Conservation (phyloP, 1,284 basidiomycete genomes). For the Naganishia sp. region DNA sequence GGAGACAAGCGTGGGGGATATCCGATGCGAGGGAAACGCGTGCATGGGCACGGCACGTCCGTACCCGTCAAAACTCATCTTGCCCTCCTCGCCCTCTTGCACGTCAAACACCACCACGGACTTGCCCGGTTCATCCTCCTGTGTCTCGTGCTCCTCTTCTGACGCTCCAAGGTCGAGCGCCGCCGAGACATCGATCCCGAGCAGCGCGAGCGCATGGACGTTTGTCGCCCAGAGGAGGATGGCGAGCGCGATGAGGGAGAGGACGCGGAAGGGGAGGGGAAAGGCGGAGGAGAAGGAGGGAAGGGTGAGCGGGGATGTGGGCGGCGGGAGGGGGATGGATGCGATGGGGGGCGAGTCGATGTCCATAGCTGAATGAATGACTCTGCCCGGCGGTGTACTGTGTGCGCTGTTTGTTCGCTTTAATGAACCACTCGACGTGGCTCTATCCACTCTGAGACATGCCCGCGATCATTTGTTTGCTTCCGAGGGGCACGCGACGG, state of each 20-base stretch:
- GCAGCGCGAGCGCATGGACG: constrained; percentile 71
- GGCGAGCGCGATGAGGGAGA: constrained; percentile 69
- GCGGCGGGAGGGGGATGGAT: constrained; percentile 31
- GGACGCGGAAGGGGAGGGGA: constrained; percentile 78
- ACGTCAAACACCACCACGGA: constrained; percentile 23
- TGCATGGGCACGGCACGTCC: constrained; percentile 2
- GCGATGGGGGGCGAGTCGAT: constrained; percentile 49
- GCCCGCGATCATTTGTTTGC: no score
- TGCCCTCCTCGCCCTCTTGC: background rate
- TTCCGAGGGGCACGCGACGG: no score
- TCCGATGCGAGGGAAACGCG: background rate
- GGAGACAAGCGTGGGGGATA: background rate
- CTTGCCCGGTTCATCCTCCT: constrained; percentile 34
- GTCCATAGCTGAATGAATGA: constrained; percentile 42
- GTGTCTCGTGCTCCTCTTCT: constrained; percentile 39
- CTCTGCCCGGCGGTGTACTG: no score
- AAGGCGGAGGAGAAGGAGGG: constrained; percentile 63
- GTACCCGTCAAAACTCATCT: constrained; percentile 19
- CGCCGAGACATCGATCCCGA: constrained; percentile 72
- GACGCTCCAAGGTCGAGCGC: constrained; percentile 58
- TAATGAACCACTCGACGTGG: no score
- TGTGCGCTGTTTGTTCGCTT: no score
- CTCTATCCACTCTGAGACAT: no score
- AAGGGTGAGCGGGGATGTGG: constrained; percentile 44
- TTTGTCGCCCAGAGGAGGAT: constrained; percentile 82